These are phyloP conservation scores for Saprolegnia parasitica DNA, from an alignment of 352 stramenopile species.

Conservation along the genomic window DNA sequence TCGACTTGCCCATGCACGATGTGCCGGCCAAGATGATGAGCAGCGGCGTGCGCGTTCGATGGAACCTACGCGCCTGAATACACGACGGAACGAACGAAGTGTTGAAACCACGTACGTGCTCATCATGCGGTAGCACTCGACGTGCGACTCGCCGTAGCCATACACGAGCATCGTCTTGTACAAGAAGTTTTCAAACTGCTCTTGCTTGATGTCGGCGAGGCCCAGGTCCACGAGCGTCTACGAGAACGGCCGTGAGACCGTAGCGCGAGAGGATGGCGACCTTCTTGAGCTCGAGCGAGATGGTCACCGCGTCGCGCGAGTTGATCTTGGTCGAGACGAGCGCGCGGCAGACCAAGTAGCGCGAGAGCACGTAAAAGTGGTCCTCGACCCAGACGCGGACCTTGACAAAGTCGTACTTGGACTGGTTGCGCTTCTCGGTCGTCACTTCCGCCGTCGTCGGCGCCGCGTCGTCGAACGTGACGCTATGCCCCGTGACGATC, in stretches of 20 bases:
- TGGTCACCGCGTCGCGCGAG: constrained; percentile 79
- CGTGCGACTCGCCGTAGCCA: constrained; percentile 78
- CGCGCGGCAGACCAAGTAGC: constrained; percentile 78
- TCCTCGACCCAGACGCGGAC: constrained; percentile 86
- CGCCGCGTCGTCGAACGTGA: not conserved
- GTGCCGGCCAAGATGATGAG: constrained; percentile 82
- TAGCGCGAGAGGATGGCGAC: constrained; percentile 30
- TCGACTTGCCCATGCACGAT: constrained; percentile 81
- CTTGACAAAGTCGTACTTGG: constrained; percentile 88
- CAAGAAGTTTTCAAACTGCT: constrained; percentile 87
- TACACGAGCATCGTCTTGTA: constrained; percentile 89
- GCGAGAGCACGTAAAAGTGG: constrained; percentile 85
- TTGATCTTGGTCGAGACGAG: constrained; percentile 86
- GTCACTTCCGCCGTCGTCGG: constrained; percentile 35
- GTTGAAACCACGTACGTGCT: constrained; percentile 43
- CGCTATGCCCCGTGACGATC: not conserved
- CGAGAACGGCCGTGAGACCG: not conserved
- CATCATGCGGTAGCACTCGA: constrained; percentile 86
- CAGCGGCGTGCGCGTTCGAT: constrained; percentile 76
- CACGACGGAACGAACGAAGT: no score
- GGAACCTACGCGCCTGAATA: constrained; percentile 43
- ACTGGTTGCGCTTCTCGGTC: constrained; percentile 77
- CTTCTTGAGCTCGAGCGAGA: constrained; percentile 83
- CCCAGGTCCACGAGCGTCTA: constrained; percentile 83
- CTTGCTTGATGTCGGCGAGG: constrained; percentile 80